Base-by-base conservation (phyloP, 129 eudicot genomes). In the Centrapalus pauciflorus region DNA sequence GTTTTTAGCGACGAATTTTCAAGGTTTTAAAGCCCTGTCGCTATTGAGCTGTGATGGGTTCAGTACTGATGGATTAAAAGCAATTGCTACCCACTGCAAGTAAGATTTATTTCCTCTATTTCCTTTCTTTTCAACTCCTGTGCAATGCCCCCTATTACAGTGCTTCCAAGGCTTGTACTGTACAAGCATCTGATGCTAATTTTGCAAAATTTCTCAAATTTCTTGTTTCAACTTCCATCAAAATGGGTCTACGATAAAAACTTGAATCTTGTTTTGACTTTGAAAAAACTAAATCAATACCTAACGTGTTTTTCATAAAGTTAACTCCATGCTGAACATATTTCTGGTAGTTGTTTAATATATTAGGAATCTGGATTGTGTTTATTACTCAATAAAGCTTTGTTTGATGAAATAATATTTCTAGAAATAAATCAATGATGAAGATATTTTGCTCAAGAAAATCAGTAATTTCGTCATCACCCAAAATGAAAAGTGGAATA, bases 11-110 rank as follows among this genome's bases (percentile, higher is more conserved):
- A 72, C 64, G 56, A 81, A 70, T 1, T 86, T 90, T 64, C 65
- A 58, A 6, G 76, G 64, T 5, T 90, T 90, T 59, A 86, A 80
- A 71, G 80, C 80, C 37, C 30, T 90, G 20, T 87, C 95, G 27
- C 76, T 90, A 43, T 73, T 69, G 67, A 84, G 91, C 61, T 90
- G 97, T 77, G 95, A 86, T 75, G 97, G 97, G 30, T 90, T 90
- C 59, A 84, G 83, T 73, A 88, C 90, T 61, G 80, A 83, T 76
- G 97, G 95, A 25, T 77, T 90, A 40, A 80, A 83, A 71, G 81
- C 87, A 54, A 76, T 90, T 82, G 95, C 95, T 24, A 80, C 95
- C 40, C 68, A 87, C 64, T 90, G 97, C 97, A 86, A 79, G 97
- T 90, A 65, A 65, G 86, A 19, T 29, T 57, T 16, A n/a, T 34